Base-by-base conservation (phyloP, 352 stramenopile genomes). In the Elongisporangium anandrum region DNA sequence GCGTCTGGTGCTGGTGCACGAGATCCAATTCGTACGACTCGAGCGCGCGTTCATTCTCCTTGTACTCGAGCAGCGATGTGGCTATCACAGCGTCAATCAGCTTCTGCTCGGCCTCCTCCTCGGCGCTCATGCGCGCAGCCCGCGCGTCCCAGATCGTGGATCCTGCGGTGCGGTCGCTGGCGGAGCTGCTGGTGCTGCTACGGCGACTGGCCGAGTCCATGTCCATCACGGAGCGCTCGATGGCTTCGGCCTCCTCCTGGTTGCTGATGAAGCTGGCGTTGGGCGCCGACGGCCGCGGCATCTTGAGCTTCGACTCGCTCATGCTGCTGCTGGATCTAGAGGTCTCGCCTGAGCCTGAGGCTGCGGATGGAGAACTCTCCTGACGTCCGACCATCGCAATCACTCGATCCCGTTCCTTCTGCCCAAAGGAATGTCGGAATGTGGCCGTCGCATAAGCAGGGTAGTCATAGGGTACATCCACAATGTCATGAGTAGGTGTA, bases 71-170 rank as follows among this genome's bases (percentile, higher is more conserved):
- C 51, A 94, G 64, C 24, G 85, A 94, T 19, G 81, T 83, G 61
- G 87, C 82, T 53, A 81, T 85, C 23, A 94, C 85, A 0, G 85
- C 85, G 21, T 92, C 79, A 12, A 94, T 68, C 12, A 94, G 68
- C 59, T 92, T 90, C 56, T 81, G 73, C 19, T 94, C 82, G 4
- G 77, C 76, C 26, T 85, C 62, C 24, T 77, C 65, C 52, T 92
- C 75, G 1, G 81, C 77, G 21, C 79, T 71, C 57, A 85, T 66
- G 2, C 81, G 69, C 1, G 64, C 65, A 16, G 70, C 77, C 20
- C 82, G 79, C 15, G 78, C 81, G 51, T 86, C 78, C 78, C 78
- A 90, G 78, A 88, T 88, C 3, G 63, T 69, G 17, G 87, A 74
- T 2, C 83, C 72, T 3, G 77, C 69, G 2, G 60, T 52, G 23